A percentile compares a stretch with the other conserved stretches of the same genome.
Evolutionary conservation across 2,329 filamentous ascomycete species (phyloP).

Genomic region (Diaporthe vaccinii): DNA sequence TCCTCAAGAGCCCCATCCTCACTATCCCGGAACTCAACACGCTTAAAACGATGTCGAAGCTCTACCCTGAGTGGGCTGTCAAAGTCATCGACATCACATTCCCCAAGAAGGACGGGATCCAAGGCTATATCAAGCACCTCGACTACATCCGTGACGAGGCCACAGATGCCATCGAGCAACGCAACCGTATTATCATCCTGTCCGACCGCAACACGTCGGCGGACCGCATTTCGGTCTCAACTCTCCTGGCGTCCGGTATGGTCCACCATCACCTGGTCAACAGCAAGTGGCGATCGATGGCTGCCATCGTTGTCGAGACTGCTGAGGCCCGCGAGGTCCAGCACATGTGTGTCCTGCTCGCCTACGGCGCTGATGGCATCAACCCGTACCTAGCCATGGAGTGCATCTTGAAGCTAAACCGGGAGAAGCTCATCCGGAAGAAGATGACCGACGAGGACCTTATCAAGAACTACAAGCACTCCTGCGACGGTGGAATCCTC

Average conservation of each 20-base stretch:
- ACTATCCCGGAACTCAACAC: slow-evolving; percentile 93
- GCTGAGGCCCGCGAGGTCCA: slow-evolving; percentile 97
- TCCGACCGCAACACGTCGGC: slow-evolving; percentile 89
- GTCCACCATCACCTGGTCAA: slow-evolving; percentile 95
- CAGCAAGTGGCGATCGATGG: slow-evolving; percentile 95
- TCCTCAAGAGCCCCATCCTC: slow-evolving; percentile 89
- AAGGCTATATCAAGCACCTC: slow-evolving; percentile 88
- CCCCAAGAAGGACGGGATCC: slow-evolving; percentile 84
- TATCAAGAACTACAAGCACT: slow-evolving; percentile 97
- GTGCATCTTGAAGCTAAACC: slow-evolving; percentile 96
- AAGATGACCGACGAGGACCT: slow-evolving; percentile 85
- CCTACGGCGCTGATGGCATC: slow-evolving; percentile 93
- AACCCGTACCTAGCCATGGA: slow-evolving; percentile 97
- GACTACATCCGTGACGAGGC: slow-evolving; percentile 90
- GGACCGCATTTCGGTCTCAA: slow-evolving; percentile 87
- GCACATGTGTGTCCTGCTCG: slow-evolving; percentile 98
- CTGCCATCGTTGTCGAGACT: slow-evolving; percentile 89
- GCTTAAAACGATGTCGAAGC: slow-evolving; percentile 79
- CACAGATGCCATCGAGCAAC: slow-evolving; percentile 85
- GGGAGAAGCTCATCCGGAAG: slow-evolving; percentile 92
- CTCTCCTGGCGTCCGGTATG: slow-evolving; percentile 90
- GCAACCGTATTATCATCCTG: slow-evolving; percentile 87
- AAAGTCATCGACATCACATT: slow-evolving; percentile 95
- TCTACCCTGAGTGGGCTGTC: slow-evolving; percentile 87
- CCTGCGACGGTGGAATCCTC: slow-evolving; percentile 93